Percentiles rank a stretch among this genome's conserved stretches.
These are phyloP conservation scores for Acanthamoeba sp. DNA, from an alignment of 208 protist genomes.

Conservation along the genomic window DNA sequence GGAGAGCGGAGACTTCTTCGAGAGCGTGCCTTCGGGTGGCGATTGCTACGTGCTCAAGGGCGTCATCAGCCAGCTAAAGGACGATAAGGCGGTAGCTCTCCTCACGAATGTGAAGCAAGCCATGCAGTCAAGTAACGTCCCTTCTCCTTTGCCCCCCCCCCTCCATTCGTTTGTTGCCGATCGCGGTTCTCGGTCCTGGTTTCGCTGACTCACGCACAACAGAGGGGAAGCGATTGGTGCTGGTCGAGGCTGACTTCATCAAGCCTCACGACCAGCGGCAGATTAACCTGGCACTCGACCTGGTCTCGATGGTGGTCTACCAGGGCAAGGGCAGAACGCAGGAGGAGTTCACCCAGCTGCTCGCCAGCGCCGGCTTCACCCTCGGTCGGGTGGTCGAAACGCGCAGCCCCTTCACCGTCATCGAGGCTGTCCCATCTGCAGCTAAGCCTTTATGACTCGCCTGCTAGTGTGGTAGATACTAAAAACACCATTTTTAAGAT, in stretches of 20 bases:
- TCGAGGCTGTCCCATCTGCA: constrained; percentile 39
- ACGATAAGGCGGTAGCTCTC: background rate
- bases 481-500: too few relatives aligned
- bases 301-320: constrained; percentile 38
- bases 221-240: background rate
- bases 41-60: constrained; percentile 66
- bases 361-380: background rate
- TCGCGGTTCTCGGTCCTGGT: background rate
- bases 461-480: too few relatives aligned
- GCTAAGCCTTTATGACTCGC: too few relatives aligned
- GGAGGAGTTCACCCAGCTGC: background rate
- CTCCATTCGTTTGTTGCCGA: background rate
- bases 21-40: constrained; percentile 24
- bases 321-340: constrained; percentile 6
- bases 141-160: too few relatives aligned
- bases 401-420: constrained; percentile 60
- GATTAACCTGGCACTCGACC: constrained; percentile 23
- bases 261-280: constrained; percentile 15
- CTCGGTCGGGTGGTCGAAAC: constrained; percentile 47
- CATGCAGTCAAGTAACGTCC: background rate
- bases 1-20: constrained; percentile 32
- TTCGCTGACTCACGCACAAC: background rate
- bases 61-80: constrained; percentile 32
- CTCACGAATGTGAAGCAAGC: constrained; percentile 14
- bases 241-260: constrained; percentile 68